Conservation (phyloP, 1,139 yeast genomes). For the Tardiomyces depauwii region DNA sequence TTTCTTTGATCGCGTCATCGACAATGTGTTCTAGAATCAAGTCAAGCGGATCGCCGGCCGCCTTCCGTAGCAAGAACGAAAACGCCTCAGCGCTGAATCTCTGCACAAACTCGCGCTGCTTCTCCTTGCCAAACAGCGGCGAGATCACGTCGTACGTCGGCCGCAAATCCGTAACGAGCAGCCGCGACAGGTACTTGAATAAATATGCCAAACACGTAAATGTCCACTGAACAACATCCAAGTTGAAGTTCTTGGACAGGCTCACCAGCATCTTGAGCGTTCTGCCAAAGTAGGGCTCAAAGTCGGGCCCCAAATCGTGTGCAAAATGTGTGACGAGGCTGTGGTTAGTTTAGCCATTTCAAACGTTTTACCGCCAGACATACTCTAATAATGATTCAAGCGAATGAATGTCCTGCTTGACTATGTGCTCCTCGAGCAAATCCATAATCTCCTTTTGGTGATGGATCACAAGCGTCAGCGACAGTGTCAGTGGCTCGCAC, state of each 20-base stretch:
- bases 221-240: conserved; percentile 65
- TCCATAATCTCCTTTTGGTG: conserved; percentile 56
- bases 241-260: conserved; percentile 34
- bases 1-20: conserved; percentile 31
- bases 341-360: not conserved
- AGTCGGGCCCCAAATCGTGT: conserved; percentile 90
- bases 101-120: conserved; percentile 54
- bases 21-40: conserved; percentile 42
- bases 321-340: conserved; percentile 63
- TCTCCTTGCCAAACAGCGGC: conserved; percentile 45
- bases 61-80: conserved; percentile 70
- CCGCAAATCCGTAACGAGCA: conserved; percentile 47
- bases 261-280: conserved; percentile 42
- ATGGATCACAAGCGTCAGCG: conserved; percentile 71
- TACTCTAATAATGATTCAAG: conserved; percentile 68
- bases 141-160: conserved; percentile 58
- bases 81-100: conserved; percentile 87
- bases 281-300: conserved; percentile 52
- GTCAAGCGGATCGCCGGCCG: conserved; percentile 38
- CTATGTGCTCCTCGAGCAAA: conserved; percentile 39
- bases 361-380: not conserved
- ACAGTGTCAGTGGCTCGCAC: conserved; percentile 46
- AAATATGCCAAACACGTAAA: conserved; percentile 80
- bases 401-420: conserved; percentile 53
- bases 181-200: conserved; percentile 72